Percentiles rank a stretch among this genome's conserved stretches.
These are phyloP conservation scores for Diaporthe citriasiana DNA, from an alignment of 2,329 filamentous ascomycete genomes.

Conservation along the genomic window DNA sequence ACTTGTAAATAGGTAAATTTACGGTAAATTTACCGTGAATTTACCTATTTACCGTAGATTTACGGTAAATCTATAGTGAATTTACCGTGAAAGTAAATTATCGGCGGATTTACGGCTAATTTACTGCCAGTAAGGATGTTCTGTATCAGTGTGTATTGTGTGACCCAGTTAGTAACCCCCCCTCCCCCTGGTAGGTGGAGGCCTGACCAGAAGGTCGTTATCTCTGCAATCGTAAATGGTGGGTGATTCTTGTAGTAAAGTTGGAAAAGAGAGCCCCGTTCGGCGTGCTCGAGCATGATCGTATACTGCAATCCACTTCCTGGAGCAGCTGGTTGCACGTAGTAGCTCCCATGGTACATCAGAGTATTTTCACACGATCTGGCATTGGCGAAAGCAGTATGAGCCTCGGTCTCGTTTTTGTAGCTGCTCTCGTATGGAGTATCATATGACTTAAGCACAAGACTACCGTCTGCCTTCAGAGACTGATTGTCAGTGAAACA, in stretches of 20 bases:
- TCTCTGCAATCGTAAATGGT: background rate
- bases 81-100: too few relatives aligned
- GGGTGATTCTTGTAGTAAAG: background rate
- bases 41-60: too few relatives aligned
- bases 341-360: background rate
- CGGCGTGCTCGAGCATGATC: conserved; percentile 13
- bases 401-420: background rate
- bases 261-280: background rate
- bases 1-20: too few relatives aligned
- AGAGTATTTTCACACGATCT: background rate
- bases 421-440: background rate
- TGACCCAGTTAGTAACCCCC: too few relatives aligned
- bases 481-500: background rate
- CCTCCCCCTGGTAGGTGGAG: too few relatives aligned
- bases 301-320: background rate
- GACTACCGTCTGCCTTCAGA: background rate
- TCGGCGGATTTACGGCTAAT: too few relatives aligned
- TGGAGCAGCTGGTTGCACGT: background rate
- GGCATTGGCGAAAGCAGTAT: background rate
- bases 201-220: background rate
- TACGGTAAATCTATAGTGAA: too few relatives aligned
- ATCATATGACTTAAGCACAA: conserved; percentile 6
- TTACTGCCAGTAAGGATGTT: too few relatives aligned
- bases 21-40: too few relatives aligned
- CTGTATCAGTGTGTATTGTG: too few relatives aligned